These are phyloP conservation scores for Piromyces finnis DNA, from an alignment of 192 early-diverging fungal species.

Conservation along the genomic window DNA sequence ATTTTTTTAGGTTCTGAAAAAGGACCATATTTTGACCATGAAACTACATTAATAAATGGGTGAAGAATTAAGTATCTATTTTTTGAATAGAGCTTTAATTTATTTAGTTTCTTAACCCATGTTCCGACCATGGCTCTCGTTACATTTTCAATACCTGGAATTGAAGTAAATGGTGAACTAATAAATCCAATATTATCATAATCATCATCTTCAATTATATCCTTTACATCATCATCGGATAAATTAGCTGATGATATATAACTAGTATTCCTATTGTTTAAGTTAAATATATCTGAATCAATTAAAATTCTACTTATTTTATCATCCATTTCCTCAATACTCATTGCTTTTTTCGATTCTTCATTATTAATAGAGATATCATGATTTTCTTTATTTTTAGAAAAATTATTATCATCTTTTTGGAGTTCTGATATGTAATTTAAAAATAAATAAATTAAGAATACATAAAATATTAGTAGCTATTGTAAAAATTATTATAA, in stretches of 20 bases:
- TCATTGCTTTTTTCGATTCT: background rate
- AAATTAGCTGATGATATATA: background rate
- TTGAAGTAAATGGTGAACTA: background rate
- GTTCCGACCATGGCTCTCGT: background rate
- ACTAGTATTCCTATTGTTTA: background rate
- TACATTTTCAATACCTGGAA: background rate
- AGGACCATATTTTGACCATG: background rate
- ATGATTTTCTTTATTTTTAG: background rate
- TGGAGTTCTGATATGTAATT: too few relatives aligned
- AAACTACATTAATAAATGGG: background rate
- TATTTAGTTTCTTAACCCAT: background rate
- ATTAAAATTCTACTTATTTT: background rate
- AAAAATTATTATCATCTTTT: too few relatives aligned
- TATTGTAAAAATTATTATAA: too few relatives aligned
- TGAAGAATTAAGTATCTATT: background rate
- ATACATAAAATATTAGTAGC: too few relatives aligned
- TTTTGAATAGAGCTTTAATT: background rate
- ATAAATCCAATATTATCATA: background rate
- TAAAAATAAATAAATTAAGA: too few relatives aligned
- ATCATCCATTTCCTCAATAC: background rate
- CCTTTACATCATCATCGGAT: background rate
- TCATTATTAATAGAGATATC: background rate
- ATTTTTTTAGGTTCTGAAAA: background rate
- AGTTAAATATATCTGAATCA: background rate
- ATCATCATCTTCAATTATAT: background rate